These are phyloP conservation scores for Paraglomus brasilianum DNA, from an alignment of 192 early-diverging fungal genomes.

Conservation along the genomic window DNA sequence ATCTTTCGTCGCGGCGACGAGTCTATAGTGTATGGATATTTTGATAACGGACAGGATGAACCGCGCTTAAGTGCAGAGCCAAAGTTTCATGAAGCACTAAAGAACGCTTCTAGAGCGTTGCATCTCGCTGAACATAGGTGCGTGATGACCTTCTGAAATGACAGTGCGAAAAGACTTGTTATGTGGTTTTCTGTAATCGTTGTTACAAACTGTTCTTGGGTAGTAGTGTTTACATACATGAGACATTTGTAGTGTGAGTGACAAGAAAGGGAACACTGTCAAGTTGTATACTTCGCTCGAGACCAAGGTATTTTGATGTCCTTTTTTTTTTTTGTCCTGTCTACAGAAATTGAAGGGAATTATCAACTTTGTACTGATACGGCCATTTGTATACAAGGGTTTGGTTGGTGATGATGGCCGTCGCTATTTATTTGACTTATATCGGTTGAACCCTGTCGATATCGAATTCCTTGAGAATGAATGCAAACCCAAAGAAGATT, in stretches of 20 bases:
- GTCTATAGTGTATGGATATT: slow-evolving; percentile 86
- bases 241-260: slow-evolving; percentile 47
- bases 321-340: too few relatives aligned
- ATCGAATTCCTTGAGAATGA: slow-evolving; percentile 81
- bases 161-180: background rate
- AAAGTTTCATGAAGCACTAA: slow-evolving; percentile 74
- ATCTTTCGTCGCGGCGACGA: slow-evolving; percentile 73
- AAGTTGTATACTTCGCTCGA: slow-evolving; percentile 82
- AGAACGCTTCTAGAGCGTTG: slow-evolving; percentile 71
- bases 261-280: slow-evolving; percentile 61
- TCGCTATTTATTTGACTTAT: slow-evolving; percentile 90
- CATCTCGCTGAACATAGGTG: slow-evolving; percentile 74
- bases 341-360: background rate
- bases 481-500: slow-evolving; percentile 52
- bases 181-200: background rate
- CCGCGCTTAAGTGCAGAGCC: slow-evolving; percentile 65
- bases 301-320: slow-evolving; percentile 55
- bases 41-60: slow-evolving; percentile 68
- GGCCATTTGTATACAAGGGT: slow-evolving; percentile 41
- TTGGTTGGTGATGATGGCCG: slow-evolving; percentile 89
- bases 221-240: background rate
- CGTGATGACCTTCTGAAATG: background rate
- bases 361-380: background rate
- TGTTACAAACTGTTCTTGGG: background rate
- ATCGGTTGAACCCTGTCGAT: slow-evolving; percentile 89